These are phyloP conservation scores for Auxenochlorella protothecoides DNA, from an alignment of 139 green algal species.

Conservation along the genomic window DNA sequence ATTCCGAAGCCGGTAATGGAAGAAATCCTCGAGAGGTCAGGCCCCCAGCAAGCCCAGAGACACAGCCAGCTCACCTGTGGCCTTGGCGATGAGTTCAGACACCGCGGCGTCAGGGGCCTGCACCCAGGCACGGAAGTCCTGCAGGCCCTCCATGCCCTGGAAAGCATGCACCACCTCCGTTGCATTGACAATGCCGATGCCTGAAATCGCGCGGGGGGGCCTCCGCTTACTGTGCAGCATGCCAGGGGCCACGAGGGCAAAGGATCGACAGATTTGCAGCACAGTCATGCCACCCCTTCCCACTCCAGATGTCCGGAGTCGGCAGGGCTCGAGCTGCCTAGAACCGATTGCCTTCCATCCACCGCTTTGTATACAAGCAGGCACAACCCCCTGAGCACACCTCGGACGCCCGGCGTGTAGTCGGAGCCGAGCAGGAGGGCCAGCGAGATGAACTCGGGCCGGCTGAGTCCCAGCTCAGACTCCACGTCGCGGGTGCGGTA, in stretches of 20 bases:
- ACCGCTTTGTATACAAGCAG: no score
- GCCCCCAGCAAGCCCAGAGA: no score
- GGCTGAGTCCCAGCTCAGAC: constrained; percentile 70
- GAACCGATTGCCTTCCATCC: no score
- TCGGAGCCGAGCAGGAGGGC: constrained; percentile 90
- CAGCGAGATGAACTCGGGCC: constrained; percentile 55
- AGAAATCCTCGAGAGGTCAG: no score
- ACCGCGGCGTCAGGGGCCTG: constrained; percentile 31
- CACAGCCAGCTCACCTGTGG: neutral
- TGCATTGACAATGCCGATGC: constrained; percentile 93
- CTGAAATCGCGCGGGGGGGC: constrained; percentile 2
- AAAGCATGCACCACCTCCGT: constrained; percentile 84
- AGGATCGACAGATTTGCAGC: no score
- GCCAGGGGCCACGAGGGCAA: no score
- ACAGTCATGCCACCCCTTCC: no score
- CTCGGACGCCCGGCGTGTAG: constrained; percentile 77
- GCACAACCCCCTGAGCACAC: neutral
- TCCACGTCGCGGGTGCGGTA: constrained; percentile 72
- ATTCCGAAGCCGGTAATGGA: neutral
- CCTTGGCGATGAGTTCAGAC: constrained; percentile 11
- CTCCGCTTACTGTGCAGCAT: no score
- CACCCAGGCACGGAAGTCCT: constrained; percentile 53
- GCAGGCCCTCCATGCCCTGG: constrained; percentile 34
- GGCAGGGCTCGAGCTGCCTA: no score
- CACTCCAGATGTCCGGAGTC: no score